Base-by-base conservation (phyloP, 2,329 filamentous ascomycete genomes). In the Penicillium freii region DNA sequence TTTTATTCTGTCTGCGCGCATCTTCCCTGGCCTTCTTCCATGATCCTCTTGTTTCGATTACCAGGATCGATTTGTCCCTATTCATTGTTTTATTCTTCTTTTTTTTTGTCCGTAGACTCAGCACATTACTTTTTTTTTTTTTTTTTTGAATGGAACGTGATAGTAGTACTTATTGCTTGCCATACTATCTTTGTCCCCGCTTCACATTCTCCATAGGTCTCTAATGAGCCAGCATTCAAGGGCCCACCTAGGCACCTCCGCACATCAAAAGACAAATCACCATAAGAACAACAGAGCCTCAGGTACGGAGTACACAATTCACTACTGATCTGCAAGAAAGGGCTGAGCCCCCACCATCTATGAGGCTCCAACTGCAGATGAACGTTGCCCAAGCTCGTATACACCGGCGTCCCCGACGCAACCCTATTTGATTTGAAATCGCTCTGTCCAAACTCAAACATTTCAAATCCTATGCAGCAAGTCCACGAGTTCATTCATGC, bases 401-500 rank as follows among this genome's bases (percentile, higher is more conserved):
- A 25, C 15, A 54, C 51, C 51, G 51, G 51, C 44, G 25, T 49
- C 51, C 27, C 51, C 51, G 51, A 54, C 10, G 27, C 17, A 42
- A 40, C 38, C 23, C 40, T 34, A 31, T 21, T 7, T 11, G 2
- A 15, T 31, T n/a, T 5, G 21, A 27, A 36, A 33, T 33, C 13
- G 13, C 11, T 31, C 29, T 4, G 10, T 31, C 13, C 13, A 52
- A 46, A 52, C 38, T 43, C 49, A 36, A 36, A 45, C 50, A 52
- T 36, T 44, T 10, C 19, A 43, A 43, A 10, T 43, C 11, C 9
- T 6, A 29, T 51, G n/a, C 25, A 51, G 23, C 25, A 51, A n/a
- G 13, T 51, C 8, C 11, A 25, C n/a, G 5, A 27, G 15, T 21
- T 11, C 17, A 9, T 29, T 50, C 31, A 47, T 34, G 29, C 45